phyloP scores from a whole-genome alignment of 495 filamentous ascomycete genomes.

The Xylaria nigripes region DNA sequence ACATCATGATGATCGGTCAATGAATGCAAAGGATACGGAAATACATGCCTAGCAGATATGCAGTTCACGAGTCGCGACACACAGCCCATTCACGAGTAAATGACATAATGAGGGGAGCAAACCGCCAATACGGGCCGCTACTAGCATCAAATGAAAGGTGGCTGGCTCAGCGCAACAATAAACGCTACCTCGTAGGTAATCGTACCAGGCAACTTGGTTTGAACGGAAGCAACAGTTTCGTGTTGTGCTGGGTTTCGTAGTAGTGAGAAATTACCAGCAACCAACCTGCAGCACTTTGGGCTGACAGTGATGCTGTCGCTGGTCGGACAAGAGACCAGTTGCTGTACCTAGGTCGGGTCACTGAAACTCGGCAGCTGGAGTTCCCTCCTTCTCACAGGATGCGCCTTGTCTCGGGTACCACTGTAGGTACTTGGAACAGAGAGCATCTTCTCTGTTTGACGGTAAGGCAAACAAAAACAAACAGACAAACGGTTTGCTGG shows the following conservation, averaged over 20 bases:
- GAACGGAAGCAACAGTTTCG: neutral
- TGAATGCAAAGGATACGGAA: neutral
- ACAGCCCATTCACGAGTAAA: neutral
- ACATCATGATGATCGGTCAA: neutral
- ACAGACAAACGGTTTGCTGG: neutral
- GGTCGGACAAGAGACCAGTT: neutral
- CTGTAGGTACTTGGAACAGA: neutral
- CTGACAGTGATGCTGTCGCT: no score
- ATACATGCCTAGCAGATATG: neutral
- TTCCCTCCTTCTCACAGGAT: neutral
- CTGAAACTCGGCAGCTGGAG: neutral
- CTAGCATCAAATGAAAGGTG: neutral
- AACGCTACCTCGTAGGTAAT: neutral
- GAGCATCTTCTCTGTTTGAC: neutral
- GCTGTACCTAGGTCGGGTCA: neutral
- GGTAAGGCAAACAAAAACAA: neutral
- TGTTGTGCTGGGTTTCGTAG: neutral
- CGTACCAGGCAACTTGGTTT: neutral
- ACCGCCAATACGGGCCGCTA: neutral
- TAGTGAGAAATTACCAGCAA: no score
- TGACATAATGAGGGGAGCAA: conserved; percentile 3
- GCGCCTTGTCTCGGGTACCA: neutral
- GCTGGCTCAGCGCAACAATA: no score
- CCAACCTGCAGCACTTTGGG: no score
- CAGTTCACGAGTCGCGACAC: neutral